A percentile compares a stretch with the other conserved stretches of the same genome.
phyloP scores from a whole-genome alignment of 1,284 basidiomycete species.

The Irpex lacteus region DNA sequence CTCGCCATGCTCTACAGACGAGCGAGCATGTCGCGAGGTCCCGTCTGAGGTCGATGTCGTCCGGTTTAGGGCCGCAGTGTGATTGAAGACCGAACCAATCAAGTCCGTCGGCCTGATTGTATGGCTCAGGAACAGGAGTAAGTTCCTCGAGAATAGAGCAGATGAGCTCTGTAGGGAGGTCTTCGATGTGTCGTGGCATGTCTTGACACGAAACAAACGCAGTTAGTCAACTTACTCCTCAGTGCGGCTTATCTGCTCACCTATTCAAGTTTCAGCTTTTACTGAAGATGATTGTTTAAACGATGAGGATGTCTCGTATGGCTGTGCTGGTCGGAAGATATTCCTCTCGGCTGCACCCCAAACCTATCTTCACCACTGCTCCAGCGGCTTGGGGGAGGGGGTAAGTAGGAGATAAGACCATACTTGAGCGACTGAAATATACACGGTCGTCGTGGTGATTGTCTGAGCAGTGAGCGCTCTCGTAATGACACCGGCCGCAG shows the following conservation, averaged over 20 bases:
- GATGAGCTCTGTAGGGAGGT: neutral
- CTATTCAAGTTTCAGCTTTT: neutral
- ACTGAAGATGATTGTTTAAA: too few relatives aligned
- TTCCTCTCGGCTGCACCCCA: neutral
- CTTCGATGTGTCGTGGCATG: neutral
- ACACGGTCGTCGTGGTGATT: neutral
- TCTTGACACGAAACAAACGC: neutral
- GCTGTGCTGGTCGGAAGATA: neutral
- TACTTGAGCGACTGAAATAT: neutral
- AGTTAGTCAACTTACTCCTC: neutral
- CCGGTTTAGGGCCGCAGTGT: neutral
- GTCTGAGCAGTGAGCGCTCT: neutral
- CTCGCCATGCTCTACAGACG: neutral
- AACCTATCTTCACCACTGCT: neutral
- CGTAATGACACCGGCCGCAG: neutral
- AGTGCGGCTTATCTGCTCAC: neutral
- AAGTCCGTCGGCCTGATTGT: neutral
- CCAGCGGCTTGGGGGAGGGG: neutral
- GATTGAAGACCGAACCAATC: neutral
- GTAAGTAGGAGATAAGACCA: neutral
- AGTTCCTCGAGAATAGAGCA: neutral
- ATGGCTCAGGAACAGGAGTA: neutral
- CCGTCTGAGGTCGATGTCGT: neutral
- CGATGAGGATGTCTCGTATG: too few relatives aligned
- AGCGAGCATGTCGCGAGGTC: neutral